These are phyloP conservation scores for Claviceps capensis DNA, from an alignment of 2,329 filamentous ascomycete species.

Conservation along the genomic window DNA sequence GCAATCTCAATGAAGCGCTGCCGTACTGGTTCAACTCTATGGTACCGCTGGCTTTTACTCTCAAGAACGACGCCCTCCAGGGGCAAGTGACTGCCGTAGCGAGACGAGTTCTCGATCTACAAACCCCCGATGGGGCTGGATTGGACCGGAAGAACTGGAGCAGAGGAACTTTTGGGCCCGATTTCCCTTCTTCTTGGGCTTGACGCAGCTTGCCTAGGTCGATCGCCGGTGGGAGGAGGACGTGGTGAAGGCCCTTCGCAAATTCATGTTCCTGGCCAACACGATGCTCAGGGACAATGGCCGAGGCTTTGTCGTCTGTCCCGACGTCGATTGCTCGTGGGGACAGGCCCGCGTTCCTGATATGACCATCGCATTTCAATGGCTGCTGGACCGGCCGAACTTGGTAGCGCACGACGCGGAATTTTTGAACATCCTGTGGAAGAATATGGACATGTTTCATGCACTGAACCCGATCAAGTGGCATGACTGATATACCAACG, in stretches of 20 bases:
- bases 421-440: slow-evolving; percentile 19
- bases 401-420: neutral
- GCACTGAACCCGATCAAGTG: slow-evolving; percentile 17
- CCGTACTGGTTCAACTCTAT: slow-evolving; percentile 49
- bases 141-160: slow-evolving; percentile 24
- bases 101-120: slow-evolving; percentile 28
- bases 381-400: slow-evolving; percentile 19
- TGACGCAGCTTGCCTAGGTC: slow-evolving; percentile 20
- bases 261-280: slow-evolving; percentile 30
- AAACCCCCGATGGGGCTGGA: slow-evolving; percentile 39
- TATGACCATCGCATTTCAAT: slow-evolving; percentile 25
- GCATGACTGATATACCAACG: slow-evolving; percentile 14
- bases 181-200: slow-evolving; percentile 17
- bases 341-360: slow-evolving; percentile 23
- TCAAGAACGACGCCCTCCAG: slow-evolving; percentile 29
- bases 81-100: slow-evolving; percentile 23
- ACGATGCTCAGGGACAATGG: slow-evolving; percentile 40
- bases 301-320: slow-evolving; percentile 32
- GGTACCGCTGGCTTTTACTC: slow-evolving; percentile 39
- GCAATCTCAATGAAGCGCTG: slow-evolving; percentile 38
- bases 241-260: slow-evolving; percentile 9
- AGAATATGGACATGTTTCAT: slow-evolving; percentile 27
- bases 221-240: slow-evolving; percentile 12
- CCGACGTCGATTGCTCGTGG: slow-evolving; percentile 22
- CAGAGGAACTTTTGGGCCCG: slow-evolving; percentile 19